Evolutionary conservation across 352 stramenopile genomes (phyloP).

Genomic region (Phytopythium aichiense): DNA sequence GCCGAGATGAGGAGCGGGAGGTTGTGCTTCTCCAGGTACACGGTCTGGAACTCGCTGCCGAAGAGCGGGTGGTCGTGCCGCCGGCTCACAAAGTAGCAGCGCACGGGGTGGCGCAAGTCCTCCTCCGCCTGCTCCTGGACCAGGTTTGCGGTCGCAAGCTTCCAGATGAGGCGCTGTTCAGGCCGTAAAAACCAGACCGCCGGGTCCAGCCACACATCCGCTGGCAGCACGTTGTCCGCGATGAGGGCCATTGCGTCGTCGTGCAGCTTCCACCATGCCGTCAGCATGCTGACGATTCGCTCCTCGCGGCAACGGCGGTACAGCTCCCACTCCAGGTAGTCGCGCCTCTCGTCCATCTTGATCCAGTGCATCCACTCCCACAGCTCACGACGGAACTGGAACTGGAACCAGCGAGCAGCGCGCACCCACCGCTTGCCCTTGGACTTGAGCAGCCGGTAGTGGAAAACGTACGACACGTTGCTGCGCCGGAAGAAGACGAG

Average conservation of each 20-base stretch:
- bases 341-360: neutral
- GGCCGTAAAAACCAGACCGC: neutral
- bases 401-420: neutral
- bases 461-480: constrained; percentile 1
- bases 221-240: neutral
- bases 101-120: neutral
- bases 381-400: constrained; percentile 1
- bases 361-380: constrained; percentile 7
- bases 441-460: neutral
- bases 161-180: neutral
- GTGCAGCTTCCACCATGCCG: neutral
- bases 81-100: neutral
- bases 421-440: neutral
- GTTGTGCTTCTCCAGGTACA: constrained; percentile 2
- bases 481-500: neutral
- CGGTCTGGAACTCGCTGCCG: neutral
- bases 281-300: neutral
- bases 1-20: neutral
- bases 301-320: neutral
- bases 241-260: neutral
- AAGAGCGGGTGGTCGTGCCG: neutral
- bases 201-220: neutral
- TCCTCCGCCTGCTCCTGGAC: constrained; percentile 1
- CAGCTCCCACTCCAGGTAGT: neutral
- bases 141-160: neutral